Percentiles rank a stretch among this genome's conserved stretches.
These are phyloP conservation scores for Jamesozyma spencerorum DNA, from an alignment of 805 yeast species.

Conservation along the genomic window DNA sequence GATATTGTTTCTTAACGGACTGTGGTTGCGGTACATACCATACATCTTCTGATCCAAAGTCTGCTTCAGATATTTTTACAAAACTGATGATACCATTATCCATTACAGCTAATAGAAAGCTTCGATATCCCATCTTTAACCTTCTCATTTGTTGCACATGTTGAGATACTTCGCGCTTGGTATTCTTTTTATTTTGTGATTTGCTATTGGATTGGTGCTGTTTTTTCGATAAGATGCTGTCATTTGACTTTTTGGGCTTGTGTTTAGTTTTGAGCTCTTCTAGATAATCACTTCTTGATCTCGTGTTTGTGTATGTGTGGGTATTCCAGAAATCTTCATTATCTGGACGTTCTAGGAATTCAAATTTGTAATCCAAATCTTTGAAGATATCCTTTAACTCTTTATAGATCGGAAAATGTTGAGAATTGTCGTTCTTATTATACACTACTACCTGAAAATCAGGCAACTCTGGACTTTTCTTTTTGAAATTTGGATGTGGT, in stretches of 20 bases:
- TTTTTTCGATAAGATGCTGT: conserved; percentile 4
- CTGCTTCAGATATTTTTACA: conserved; percentile 42
- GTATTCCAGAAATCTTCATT: conserved; percentile 15
- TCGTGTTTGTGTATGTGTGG: conserved; percentile 13
- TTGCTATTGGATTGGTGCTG: neutral
- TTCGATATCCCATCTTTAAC: conserved; percentile 45
- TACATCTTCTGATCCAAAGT: conserved; percentile 34
- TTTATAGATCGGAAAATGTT: conserved; percentile 38
- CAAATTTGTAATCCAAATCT: conserved; percentile 26
- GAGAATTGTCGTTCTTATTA: conserved; percentile 32
- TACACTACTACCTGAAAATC: conserved; percentile 64
- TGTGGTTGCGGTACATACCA: conserved; percentile 21
- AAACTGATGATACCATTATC: conserved; percentile 71
- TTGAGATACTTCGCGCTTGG: conserved; percentile 9
- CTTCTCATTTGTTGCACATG: conserved; percentile 30
- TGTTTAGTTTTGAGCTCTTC: neutral
- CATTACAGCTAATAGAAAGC: conserved; percentile 54
- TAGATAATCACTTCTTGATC: conserved; percentile 8
- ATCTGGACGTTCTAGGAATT: conserved; percentile 24
- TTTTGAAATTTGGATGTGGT: conserved; percentile 63
- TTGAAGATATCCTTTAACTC: conserved; percentile 35
- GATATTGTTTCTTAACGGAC: neutral
- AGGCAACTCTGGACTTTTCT: conserved; percentile 59
- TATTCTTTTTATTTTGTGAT: conserved; percentile 12
- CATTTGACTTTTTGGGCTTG: conserved; percentile 3